Percentiles rank a stretch among this genome's conserved stretches.
phyloP scores from a whole-genome alignment of 2,329 filamentous ascomycete species.

The Colletotrichum sp. region DNA sequence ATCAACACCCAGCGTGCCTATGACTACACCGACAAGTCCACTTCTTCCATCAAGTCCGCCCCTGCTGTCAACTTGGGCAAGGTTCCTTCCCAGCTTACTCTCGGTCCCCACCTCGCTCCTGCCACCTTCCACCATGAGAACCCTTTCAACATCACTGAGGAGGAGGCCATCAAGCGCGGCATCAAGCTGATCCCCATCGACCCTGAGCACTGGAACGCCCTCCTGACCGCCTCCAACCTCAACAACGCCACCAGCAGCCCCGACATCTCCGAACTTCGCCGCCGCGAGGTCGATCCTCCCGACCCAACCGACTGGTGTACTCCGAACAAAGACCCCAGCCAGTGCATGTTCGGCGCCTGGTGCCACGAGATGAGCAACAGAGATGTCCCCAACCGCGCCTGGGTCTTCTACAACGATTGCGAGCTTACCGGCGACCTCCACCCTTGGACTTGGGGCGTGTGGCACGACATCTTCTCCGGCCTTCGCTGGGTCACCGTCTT shows the following conservation, averaged over 20 bases:
- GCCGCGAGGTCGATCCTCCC: background rate
- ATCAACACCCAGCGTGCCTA: background rate
- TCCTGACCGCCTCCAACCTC: background rate
- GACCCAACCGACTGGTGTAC: conserved; percentile 13
- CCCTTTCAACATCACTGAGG: conserved; percentile 4
- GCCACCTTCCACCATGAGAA: background rate
- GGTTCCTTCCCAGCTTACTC: background rate
- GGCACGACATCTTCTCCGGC: background rate
- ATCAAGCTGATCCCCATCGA: conserved; percentile 10
- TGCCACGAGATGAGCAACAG: background rate
- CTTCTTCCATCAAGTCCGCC: background rate
- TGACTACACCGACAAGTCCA: background rate
- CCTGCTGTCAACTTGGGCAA: background rate
- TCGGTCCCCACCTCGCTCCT: background rate
- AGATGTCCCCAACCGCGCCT: conserved; percentile 1
- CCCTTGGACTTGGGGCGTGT: background rate
- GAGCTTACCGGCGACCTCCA: background rate
- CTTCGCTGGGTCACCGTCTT: conserved; percentile 12
- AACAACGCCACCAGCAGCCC: background rate
- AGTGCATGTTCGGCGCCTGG: conserved; percentile 14
- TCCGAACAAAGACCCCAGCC: background rate
- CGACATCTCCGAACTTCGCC: background rate
- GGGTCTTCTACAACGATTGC: conserved; percentile 11
- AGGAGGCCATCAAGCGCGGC: conserved; percentile 2
- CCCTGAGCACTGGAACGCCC: background rate